Base-by-base conservation (phyloP, 2,329 filamentous ascomycete genomes). In the Aspergillus pseudonomiae region DNA sequence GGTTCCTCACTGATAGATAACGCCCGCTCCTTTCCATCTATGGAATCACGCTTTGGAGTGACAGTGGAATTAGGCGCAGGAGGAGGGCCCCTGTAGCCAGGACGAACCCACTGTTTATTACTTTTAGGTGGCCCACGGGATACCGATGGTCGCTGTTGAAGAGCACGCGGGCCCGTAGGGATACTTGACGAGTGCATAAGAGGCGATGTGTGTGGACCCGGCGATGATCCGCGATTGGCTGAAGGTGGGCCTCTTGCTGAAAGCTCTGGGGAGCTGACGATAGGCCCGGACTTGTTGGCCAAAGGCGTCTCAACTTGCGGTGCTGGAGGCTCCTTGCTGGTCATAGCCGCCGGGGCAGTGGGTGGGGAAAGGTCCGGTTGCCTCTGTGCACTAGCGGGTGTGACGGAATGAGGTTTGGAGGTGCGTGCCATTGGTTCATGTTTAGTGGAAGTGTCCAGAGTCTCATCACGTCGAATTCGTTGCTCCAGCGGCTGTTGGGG, bases 111-210 rank as follows among this genome's bases (percentile, higher is more conserved):
- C 63, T 75, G 75, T 63, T 79, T 79, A 59, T 73, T 78, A 19
- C 55, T 66, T 61, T 80, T 80, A 4, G 74, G 66, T 21, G 71
- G 67, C 7, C 72, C 72, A 32, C 77, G 71, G 12, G 75, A 72
- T 16, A 70, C 69, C 41, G 73, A 64, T 9, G 71, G 69, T 55
- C 75, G 73, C 62, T 77, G 74, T 53, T 78, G 74, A n/a, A 76
- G 71, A 7, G 78, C 78, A 57, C 79, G 77, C 39, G 79, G 79
- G 4, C 78, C 79, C 10, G 78, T 81, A 14, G 79, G 79, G 24
- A 80, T 77, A 39, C 67, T 77, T 11, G 76, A 72, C 30, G 74
- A 66, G 54, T 74, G 70, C 69, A 76, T 74, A 14, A 71, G 72
- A 24, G 79, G 78, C 4, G 79, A 80, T 6, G 76, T 79, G 12